These are phyloP conservation scores for Schizophyllum amplum DNA, from an alignment of 1,284 basidiomycete species.

Conservation along the genomic window DNA sequence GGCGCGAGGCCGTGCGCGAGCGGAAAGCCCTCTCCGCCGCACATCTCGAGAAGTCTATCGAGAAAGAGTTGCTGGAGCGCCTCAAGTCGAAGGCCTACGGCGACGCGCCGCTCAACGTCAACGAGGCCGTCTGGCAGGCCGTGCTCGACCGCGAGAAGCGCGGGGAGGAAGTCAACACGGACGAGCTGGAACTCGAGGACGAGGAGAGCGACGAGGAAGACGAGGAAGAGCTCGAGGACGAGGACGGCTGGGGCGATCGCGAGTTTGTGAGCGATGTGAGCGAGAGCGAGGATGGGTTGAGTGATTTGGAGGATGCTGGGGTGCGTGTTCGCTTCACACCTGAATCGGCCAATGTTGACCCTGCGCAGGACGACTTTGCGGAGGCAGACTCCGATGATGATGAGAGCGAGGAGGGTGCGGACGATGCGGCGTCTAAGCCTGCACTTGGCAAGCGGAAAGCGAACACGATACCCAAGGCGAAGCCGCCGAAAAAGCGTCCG, in stretches of 20 bases:
- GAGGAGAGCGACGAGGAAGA: constrained; percentile 42
- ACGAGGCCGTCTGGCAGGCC: constrained; percentile 93
- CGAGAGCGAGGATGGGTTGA: constrained; percentile 54
- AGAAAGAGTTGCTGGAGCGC: constrained; percentile 93
- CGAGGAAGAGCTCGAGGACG: constrained; percentile 58
- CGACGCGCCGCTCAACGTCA: constrained; percentile 96
- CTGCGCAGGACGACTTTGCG: constrained; percentile 23
- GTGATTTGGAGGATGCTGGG: constrained; percentile 65
- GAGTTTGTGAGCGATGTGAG: constrained; percentile 87
- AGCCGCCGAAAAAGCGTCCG: constrained; percentile 39
- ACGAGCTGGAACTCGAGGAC: constrained; percentile 29
- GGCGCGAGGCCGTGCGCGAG: constrained; percentile 90
- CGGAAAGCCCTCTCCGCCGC: constrained; percentile 93
- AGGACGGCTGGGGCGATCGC: constrained; percentile 58
- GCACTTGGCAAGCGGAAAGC: constrained; percentile 67
- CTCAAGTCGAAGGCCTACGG: constrained; percentile 97
- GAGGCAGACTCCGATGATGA: constrained; percentile 34
- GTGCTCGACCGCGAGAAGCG: constrained; percentile 73
- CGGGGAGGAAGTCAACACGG: constrained; percentile 33
- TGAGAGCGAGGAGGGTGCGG: constrained; percentile 27
- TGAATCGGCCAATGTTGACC: constrained; percentile 4
- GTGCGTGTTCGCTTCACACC: constrained; percentile 28
- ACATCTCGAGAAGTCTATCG: constrained; percentile 90
- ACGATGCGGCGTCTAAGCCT: constrained; percentile 28
- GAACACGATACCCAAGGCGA: constrained; percentile 24